Evolutionary conservation across 2,329 filamentous ascomycete genomes (phyloP), one percentile per base, ranked within the genome.

Genomic region (Teratosphaeria nubilosa): DNA sequence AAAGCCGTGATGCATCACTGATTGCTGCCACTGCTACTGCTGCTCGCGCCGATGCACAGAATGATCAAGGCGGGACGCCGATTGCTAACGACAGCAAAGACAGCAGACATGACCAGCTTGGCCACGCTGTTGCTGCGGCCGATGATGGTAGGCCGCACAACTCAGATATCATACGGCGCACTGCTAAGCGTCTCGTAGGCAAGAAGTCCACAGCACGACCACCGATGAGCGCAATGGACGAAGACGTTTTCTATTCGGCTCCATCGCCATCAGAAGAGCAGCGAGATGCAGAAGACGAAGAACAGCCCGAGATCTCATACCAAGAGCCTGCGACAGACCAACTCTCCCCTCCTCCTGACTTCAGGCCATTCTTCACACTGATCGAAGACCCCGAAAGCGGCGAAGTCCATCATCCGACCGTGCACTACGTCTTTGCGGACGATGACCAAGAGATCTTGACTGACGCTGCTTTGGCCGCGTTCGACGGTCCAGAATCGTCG

Each of bases 391-490:
- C 81, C 11, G 81, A 83, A n/a, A 86, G 83, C 9, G 81, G 84
- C 66, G 83, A 88, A 52, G 88, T 90, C 61, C 81, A 90, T 67
- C 91, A 97, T 71, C 94, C 92, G 1, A 85, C 83, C 56, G 85
- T 96, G 1, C 90, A 92, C 75, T 97, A 97, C 76, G 82, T 97
- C 68, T 97, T 99, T 76, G 83, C 84, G 65, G 91, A 97, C 73
- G 94, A 97, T 73, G 91, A 96, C 69, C 82, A 85, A 1, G 87
- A 91, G 53, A 77, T 88, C 51, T 78, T 95, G 41, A 87, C 87
- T 1, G 80, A 84, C 41, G 85, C 87, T 1, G 80, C 81, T 5
- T 72, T 86, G 59, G 77, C 78, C 34, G 78, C 79, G 22, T 70
- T 85, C 72, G 73, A 82, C 75, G 58, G 75, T 77, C 75, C 58